Percentiles rank a stretch among this genome's conserved stretches.
Conservation (phyloP, 208 protist species). For the Naegleria fowleri region DNA sequence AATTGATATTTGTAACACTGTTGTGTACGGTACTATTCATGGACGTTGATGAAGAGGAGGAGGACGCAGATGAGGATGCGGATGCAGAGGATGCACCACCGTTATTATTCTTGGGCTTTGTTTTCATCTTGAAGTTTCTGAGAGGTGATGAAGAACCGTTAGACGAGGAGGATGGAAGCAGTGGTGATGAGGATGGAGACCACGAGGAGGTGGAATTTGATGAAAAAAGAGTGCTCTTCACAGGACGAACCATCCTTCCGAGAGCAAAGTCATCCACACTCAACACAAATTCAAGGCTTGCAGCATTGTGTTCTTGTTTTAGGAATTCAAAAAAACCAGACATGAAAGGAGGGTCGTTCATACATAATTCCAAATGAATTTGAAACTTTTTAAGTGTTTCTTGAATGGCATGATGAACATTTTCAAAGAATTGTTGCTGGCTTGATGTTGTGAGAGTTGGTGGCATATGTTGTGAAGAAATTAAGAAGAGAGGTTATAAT, state of each 20-base stretch:
- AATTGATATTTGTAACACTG: too few species aligned
- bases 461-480: too few species aligned
- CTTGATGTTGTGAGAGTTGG: too few species aligned
- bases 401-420: not conserved
- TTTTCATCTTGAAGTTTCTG: not conserved
- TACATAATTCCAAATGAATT: not conserved
- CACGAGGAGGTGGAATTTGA: not conserved
- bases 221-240: not conserved
- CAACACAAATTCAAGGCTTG: not conserved
- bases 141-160: not conserved
- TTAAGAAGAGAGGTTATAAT: too few species aligned
- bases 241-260: too few species aligned
- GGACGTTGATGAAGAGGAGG: too few species aligned
- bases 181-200: not conserved
- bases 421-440: not conserved
- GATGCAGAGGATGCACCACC: too few species aligned
- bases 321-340: not conserved
- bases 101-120: not conserved
- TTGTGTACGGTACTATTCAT: not conserved
- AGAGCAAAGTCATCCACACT: not conserved
- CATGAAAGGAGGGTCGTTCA: not conserved
- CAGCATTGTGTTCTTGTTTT: not conserved
- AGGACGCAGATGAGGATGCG: too few species aligned
- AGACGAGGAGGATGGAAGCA: not conserved
- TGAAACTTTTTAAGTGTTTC: not conserved